Percentiles rank a stretch among this genome's conserved stretches.
phyloP scores from a whole-genome alignment of 129 eudicot genomes.

The Flaveria sonorensis region DNA sequence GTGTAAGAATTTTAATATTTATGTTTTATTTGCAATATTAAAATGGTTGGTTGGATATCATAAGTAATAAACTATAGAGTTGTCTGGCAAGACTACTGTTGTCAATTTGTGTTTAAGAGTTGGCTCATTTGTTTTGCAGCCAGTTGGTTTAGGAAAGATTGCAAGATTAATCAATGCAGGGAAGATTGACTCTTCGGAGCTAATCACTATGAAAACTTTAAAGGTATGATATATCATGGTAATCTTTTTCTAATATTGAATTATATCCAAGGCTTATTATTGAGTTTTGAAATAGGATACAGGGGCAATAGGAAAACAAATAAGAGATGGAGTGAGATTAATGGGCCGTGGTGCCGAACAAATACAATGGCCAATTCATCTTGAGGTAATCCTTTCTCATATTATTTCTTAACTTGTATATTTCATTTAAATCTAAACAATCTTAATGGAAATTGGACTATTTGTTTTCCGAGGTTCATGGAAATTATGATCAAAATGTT shows the following conservation, averaged over 20 bases:
- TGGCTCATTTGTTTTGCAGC: slow-evolving; percentile 55
- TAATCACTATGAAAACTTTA: slow-evolving; percentile 94
- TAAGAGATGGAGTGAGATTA: slow-evolving; percentile 84
- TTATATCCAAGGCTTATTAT: neutral
- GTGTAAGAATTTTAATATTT: neutral
- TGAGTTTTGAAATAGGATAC: slow-evolving; percentile 55
- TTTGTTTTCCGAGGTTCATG: neutral
- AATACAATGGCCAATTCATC: slow-evolving; percentile 90
- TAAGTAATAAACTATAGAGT: neutral
- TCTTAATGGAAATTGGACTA: neutral
- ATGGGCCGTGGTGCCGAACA: slow-evolving; percentile 97
- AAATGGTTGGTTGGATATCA: neutral
- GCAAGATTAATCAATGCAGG: slow-evolving; percentile 93
- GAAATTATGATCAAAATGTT: neutral
- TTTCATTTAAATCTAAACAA: neutral
- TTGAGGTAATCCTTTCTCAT: slow-evolving; percentile 57
- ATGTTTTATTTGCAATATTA: neutral
- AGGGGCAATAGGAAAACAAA: slow-evolving; percentile 96
- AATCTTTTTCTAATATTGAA: neutral
- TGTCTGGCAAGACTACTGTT: neutral
- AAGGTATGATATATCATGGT: slow-evolving; percentile 46
- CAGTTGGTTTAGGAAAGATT: slow-evolving; percentile 93
- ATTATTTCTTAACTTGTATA: neutral
- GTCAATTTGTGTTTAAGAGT: neutral
- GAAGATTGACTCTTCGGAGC: slow-evolving; percentile 89